Evolutionary conservation across 1,139 yeast species (phyloP).

Genomic region (Wickerhamomyces sp.): DNA sequence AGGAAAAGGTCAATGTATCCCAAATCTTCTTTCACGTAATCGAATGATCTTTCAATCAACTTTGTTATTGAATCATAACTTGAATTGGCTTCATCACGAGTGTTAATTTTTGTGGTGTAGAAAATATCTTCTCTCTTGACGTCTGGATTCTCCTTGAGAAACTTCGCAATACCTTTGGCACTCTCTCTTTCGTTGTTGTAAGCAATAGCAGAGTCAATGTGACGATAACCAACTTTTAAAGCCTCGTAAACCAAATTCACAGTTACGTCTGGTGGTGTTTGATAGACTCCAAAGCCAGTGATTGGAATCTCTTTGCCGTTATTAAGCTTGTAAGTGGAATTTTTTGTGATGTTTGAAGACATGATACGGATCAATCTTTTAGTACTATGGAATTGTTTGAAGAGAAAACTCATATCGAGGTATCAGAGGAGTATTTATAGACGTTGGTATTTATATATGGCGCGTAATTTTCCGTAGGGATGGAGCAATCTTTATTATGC

Average conservation of each 20-base stretch:
- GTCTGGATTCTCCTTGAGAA: slow-evolving; percentile 43
- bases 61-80: too few relatives aligned
- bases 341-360: too few relatives aligned
- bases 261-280: slow-evolving; percentile 8
- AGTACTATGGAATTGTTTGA: too few relatives aligned
- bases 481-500: too few relatives aligned
- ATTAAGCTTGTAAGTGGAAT: slow-evolving; percentile 10
- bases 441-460: too few relatives aligned
- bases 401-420: too few relatives aligned
- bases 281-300: slow-evolving; percentile 13
- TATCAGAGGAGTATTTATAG: too few relatives aligned
- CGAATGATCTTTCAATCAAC: slow-evolving; percentile 29
- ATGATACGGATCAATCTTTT: too few relatives aligned
- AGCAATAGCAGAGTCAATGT: slow-evolving; percentile 52
- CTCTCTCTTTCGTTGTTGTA: slow-evolving; percentile 54
- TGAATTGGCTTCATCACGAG: background rate
- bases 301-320: slow-evolving; percentile 14
- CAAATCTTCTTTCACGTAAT: slow-evolving; percentile 49
- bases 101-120: slow-evolving; percentile 58
- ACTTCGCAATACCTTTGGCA: slow-evolving; percentile 41
- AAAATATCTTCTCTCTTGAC: slow-evolving; percentile 52
- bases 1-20: slow-evolving; percentile 37
- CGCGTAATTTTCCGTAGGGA: too few relatives aligned
- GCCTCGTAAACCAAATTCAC: slow-evolving; percentile 15
- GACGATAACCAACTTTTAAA: slow-evolving; percentile 28